Evolutionary conservation across 1,284 basidiomycete genomes (phyloP).

Genomic region (Malassezia caprae): DNA sequence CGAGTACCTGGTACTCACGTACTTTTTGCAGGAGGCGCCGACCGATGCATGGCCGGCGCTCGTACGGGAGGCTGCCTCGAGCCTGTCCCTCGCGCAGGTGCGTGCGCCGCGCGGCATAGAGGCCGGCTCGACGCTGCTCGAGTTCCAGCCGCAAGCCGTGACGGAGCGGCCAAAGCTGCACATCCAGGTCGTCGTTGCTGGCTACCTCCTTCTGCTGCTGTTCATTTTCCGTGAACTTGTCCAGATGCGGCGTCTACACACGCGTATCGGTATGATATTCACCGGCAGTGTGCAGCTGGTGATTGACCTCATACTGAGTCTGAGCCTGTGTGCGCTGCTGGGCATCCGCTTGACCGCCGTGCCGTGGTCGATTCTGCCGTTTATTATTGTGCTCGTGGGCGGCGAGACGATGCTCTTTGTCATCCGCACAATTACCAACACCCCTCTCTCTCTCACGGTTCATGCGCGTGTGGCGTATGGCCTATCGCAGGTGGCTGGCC

Average conservation of each 20-base stretch:
- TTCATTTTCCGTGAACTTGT: constrained; percentile 68
- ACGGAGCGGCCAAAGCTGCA: constrained; percentile 19
- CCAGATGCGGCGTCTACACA: constrained; percentile 59
- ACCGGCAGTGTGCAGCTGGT: constrained; percentile 82
- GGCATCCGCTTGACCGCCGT: constrained; percentile 77
- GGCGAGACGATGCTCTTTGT: constrained; percentile 95
- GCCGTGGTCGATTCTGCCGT: constrained; percentile 76
- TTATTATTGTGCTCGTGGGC: constrained; percentile 88
- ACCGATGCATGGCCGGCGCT: neutral
- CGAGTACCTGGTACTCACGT: constrained; percentile 41
- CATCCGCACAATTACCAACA: constrained; percentile 76
- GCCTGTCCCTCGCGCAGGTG: neutral
- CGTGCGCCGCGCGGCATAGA: neutral
- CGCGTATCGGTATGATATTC: constrained; percentile 78
- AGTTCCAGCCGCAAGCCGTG: constrained; percentile 26
- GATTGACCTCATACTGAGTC: constrained; percentile 81
- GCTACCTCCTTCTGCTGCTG: constrained; percentile 67
- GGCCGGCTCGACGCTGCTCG: constrained; percentile 6
- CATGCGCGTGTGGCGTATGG: constrained; percentile 85
- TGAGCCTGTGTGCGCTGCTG: constrained; percentile 76
- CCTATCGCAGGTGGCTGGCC: constrained; percentile 72
- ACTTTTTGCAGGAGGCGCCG: constrained; percentile 25
- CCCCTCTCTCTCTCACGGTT: constrained; percentile 77
- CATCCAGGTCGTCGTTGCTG: constrained; percentile 60
- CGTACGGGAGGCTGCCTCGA: neutral